Conservation (phyloP, 257 asterid genomes). For the Forsythia suspensa region DNA sequence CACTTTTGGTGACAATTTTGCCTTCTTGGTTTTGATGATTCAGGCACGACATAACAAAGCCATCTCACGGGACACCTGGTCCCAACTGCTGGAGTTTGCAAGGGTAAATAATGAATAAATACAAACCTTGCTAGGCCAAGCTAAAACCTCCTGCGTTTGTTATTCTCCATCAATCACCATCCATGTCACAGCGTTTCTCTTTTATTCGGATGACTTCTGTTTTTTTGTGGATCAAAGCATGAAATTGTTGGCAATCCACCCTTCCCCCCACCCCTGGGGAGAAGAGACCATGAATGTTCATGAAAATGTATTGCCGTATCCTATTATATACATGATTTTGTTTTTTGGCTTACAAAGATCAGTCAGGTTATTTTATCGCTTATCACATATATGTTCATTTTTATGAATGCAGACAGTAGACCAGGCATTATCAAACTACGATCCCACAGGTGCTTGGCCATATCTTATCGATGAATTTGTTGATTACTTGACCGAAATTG, state of each 20-base stretch:
- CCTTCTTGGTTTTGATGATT: conserved; percentile 23
- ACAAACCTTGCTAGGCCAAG: background rate
- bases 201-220: background rate
- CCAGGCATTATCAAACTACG: conserved; percentile 79
- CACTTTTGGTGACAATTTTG: background rate
- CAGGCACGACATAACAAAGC: conserved; percentile 98
- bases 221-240: background rate
- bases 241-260: background rate
- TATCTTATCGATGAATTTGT: conserved; percentile 96
- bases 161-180: background rate
- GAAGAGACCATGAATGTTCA: background rate
- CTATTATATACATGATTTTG: background rate
- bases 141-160: background rate
- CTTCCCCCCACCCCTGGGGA: background rate
- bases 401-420: conserved; percentile 68
- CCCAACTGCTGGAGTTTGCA: conserved; percentile 93
- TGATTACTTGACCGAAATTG: conserved; percentile 76
- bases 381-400: background rate
- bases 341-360: background rate
- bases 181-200: background rate
- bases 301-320: background rate
- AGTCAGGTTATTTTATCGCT: background rate
- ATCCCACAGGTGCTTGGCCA: conserved; percentile 98
- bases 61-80: conserved; percentile 96
- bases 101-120: conserved; percentile 50